phyloP scores from a whole-genome alignment of 176 grass and related monocot genomes.

The Oryza nivara region DNA sequence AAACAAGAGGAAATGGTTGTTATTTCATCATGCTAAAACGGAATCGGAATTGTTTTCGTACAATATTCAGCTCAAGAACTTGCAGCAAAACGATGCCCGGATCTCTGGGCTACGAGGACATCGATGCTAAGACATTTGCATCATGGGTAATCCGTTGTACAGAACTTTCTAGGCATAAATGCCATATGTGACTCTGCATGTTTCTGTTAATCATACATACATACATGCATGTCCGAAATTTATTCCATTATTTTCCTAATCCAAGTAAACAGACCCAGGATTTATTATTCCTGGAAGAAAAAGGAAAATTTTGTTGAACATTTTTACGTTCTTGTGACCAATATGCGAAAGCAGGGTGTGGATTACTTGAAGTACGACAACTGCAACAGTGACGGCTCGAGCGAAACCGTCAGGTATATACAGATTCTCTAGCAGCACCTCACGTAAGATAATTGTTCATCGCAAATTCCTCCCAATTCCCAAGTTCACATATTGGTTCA shows the following conservation, averaged over 20 bases:
- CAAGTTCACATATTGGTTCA: not conserved
- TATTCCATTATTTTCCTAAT: not conserved
- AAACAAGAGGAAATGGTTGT: not conserved
- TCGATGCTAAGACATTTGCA: slow-evolving; percentile 70
- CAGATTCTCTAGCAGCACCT: not conserved
- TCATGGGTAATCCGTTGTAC: slow-evolving; percentile 54
- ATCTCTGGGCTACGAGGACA: slow-evolving; percentile 66
- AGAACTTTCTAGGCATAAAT: not conserved
- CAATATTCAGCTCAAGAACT: slow-evolving; percentile 54
- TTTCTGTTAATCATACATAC: no score
- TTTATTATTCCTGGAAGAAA: no score
- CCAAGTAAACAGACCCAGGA: no score
- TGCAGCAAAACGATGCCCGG: slow-evolving; percentile 71
- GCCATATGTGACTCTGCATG: no score
- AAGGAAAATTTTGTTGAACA: not conserved
- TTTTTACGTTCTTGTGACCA: not conserved
- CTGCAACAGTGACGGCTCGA: slow-evolving; percentile 45
- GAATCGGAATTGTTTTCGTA: not conserved
- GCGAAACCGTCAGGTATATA: slow-evolving; percentile 48
- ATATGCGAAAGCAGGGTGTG: slow-evolving; percentile 46
- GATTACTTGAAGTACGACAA: slow-evolving; percentile 90
- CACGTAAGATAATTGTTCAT: not conserved
- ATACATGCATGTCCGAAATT: no score
- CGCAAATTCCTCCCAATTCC: not conserved
- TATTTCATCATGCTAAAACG: not conserved